These are phyloP conservation scores for Penicillium macrosclerotiorum DNA, from an alignment of 495 filamentous ascomycete species.

Conservation along the genomic window DNA sequence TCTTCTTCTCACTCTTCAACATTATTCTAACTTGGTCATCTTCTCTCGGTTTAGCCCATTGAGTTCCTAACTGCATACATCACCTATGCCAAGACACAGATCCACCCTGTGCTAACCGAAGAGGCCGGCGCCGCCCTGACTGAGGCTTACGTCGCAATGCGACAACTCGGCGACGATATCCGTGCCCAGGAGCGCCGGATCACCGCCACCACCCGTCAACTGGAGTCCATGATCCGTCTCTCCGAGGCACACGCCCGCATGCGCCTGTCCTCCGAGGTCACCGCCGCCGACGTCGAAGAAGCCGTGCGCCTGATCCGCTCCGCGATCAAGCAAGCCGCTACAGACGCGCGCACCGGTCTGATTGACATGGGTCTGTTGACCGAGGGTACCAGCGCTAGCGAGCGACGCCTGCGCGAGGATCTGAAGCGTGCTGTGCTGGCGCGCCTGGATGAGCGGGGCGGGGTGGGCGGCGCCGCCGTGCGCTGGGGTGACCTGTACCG, in stretches of 20 bases:
- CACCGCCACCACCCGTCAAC: conserved; percentile 91
- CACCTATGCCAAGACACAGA: conserved; percentile 87
- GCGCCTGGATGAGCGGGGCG: conserved; percentile 73
- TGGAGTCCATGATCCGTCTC: conserved; percentile 96
- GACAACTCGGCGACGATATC: conserved; percentile 91
- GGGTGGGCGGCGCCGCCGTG: conserved; percentile 59
- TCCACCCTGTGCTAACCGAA: conserved; percentile 76
- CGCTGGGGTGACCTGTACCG: conserved; percentile 74
- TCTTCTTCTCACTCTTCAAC: no score
- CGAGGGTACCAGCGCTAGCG: conserved; percentile 82
- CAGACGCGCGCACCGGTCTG: conserved; percentile 82
- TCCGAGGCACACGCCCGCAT: conserved; percentile 97
- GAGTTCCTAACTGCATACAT: conserved; percentile 97
- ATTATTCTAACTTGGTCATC: no score
- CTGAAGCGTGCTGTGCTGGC: conserved; percentile 75
- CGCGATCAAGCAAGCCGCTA: conserved; percentile 96
- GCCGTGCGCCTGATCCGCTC: conserved; percentile 88
- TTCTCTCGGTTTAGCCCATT: conserved; percentile 61
- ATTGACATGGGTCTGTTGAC: conserved; percentile 97
- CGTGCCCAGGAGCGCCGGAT: conserved; percentile 91
- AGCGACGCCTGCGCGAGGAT: conserved; percentile 76
- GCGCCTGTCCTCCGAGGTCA: conserved; percentile 76
- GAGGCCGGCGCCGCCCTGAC: conserved; percentile 79
- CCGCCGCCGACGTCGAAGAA: conserved; percentile 79
- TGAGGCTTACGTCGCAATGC: conserved; percentile 90